These are phyloP conservation scores for Stephanocyclus meneghinianus DNA, from an alignment of 352 stramenopile genomes.

Conservation along the genomic window DNA sequence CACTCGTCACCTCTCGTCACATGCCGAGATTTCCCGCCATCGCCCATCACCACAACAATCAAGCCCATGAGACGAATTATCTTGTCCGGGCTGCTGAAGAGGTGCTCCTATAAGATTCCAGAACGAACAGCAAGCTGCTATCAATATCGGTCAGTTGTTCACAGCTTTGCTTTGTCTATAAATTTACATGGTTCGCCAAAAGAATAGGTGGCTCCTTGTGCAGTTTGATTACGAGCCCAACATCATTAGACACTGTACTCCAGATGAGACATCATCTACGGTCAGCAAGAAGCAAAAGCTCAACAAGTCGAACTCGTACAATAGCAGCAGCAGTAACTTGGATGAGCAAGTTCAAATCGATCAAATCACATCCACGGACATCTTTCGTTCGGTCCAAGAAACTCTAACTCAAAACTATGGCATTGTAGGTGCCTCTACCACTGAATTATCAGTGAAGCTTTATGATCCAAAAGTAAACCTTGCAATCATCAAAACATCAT, in stretches of 20 bases:
- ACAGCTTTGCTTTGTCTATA: no score
- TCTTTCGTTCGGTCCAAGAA: conserved; percentile 42
- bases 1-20: no score
- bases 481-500: conserved; percentile 59
- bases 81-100: no score
- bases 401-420: conserved; percentile 41
- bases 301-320: background rate
- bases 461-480: conserved; percentile 55
- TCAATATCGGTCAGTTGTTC: no score
- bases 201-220: conserved; percentile 69
- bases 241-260: conserved; percentile 13
- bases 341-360: conserved; percentile 4
- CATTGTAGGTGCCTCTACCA: conserved; percentile 16
- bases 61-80: no score
- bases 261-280: conserved; percentile 1
- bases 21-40: no score
- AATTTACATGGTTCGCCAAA: conserved; percentile 64
- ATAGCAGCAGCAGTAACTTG: conserved; percentile 22
- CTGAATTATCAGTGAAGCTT: conserved; percentile 47
- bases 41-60: no score
- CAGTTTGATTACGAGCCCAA: conserved; percentile 57
- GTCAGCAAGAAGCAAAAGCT: conserved; percentile 35
- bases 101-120: no score
- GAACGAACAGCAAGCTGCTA: no score
- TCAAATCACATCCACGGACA: conserved; percentile 36